A percentile compares a stretch with the other conserved stretches of the same genome.
Conservation (phyloP, 192 early-diverging fungal species). For the Funneliformis mosseae region DNA sequence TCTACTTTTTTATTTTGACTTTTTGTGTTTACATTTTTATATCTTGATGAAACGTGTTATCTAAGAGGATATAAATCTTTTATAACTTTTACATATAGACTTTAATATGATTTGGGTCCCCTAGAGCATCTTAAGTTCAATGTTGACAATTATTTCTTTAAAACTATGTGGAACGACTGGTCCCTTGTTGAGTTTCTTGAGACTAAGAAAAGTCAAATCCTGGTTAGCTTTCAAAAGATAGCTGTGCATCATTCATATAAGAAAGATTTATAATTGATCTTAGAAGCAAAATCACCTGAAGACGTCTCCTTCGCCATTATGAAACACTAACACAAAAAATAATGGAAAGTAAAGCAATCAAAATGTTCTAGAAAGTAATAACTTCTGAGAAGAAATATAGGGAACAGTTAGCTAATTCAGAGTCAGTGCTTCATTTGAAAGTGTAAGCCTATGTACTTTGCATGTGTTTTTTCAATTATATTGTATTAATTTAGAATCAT, state of each 20-base stretch:
- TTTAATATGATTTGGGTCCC: slow-evolving; percentile 26
- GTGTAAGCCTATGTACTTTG: slow-evolving; percentile 21
- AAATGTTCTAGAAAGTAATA: slow-evolving; percentile 30
- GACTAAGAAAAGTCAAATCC: slow-evolving; percentile 18
- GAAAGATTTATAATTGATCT: slow-evolving; percentile 24
- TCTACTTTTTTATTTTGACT: no score
- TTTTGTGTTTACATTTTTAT: no score
- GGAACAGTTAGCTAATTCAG: slow-evolving; percentile 24
- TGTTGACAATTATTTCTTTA: slow-evolving; percentile 32
- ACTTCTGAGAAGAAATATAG: slow-evolving; percentile 14
- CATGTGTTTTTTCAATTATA: slow-evolving; percentile 24
- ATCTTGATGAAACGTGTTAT: no score
- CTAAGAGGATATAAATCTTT: neutral
- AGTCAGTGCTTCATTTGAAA: slow-evolving; percentile 32
- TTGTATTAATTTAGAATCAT: slow-evolving; percentile 22
- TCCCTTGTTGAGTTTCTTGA: slow-evolving; percentile 31
- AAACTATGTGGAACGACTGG: slow-evolving; percentile 23
- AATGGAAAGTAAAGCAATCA: slow-evolving; percentile 22
- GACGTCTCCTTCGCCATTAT: slow-evolving; percentile 20
- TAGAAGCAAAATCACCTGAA: slow-evolving; percentile 6
- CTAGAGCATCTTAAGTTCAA: slow-evolving; percentile 13
- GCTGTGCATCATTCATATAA: slow-evolving; percentile 22
- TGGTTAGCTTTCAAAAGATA: slow-evolving; percentile 12
- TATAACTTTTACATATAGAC: slow-evolving; percentile 12
- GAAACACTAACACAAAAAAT: slow-evolving; percentile 34